Base-by-base conservation (phyloP, 2,329 filamentous ascomycete genomes). In the Juglanconis juglandina region DNA sequence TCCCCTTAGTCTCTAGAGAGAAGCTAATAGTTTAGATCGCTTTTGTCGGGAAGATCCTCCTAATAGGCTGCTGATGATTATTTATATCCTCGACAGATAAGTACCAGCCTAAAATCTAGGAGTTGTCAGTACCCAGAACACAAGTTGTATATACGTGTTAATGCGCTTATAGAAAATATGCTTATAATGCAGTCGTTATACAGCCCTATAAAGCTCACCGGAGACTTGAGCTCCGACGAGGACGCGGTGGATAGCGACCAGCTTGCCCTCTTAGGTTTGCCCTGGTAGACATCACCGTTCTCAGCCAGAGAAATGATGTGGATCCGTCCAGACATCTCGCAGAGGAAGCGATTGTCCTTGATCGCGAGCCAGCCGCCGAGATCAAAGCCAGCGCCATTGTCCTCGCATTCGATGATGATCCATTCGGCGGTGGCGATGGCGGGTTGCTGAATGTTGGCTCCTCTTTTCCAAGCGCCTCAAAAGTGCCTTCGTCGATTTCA, bases 111-210 rank as follows among this genome's bases (percentile, higher is more conserved):
- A 57, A 49, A 17, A 42, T 61, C 46, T 48, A 32, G 3, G n/a
- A 46, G 14, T 17, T 17, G n/a, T 48, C 17, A 48, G 9, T 33
- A 24, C 17, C 24, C 11, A 33, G 46, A 30, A 32, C 4, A 4
- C 5, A 32, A 32, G 8, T 4, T 24, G 24, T 32, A 6, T 48
- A 9, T 10, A 32, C 7, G 7, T 46, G 13, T 6, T 39, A n/a
- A 32, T 4, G 46, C 4, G 24, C 46, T 48, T 48, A 48, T 24
- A 32, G 75, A 76, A 61, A 74, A 79, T 3, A 77, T 79, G 34
- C 71, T 72, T 73, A 80, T 77, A 54, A 80, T 73, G 41, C 75
- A 76, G 66, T 80, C 78, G 53, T 79, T 76, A 54, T 72, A 79
- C 7, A 80, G 56, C 0, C 68, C 72, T 77, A 80, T 80, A 66